Base-by-base conservation (phyloP, 2,329 filamentous ascomycete species). In the Trichoderma simmonsii region DNA sequence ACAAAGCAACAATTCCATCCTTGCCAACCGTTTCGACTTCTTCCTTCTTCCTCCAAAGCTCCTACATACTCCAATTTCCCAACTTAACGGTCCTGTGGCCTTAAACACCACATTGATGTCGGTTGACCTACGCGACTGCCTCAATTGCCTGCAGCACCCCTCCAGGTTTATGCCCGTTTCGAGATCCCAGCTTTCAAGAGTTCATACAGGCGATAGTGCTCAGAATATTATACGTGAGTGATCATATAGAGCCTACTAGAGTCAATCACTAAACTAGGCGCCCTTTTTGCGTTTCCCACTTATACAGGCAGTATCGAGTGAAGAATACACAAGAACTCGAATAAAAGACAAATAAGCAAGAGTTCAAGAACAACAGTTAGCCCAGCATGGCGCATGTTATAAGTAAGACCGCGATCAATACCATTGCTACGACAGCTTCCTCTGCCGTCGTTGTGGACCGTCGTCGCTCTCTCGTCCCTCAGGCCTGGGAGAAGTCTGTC, bases 101-200 rank as follows among this genome's bases (percentile, higher is more conserved):
- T 77, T 77, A 76, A 74, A 82, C 75, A 80, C 84, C 78, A 85
- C 77, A 85, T 87, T 87, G 86, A 88, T 88, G 86, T 88, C 86
- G 85, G 84, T 87, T 86, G 85, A 87, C 82, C 79, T 86, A 76
- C 86, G 86, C 76, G 84, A 83, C 78, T 86, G 85, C 80, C 85
- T 87, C 79, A 84, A 87, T 75, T 88, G 86, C 81, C 83, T 88
- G 78, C 85, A 85, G 78, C 85, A 87, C 80, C 86, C 86, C 73
- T 85, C 84, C 76, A 86, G 86, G 79, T 88, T 87, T 81, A 87
- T 87, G 86, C 83, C 86, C 81, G 81, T 86, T 77, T 87, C 86
- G 77, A 86, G 86, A 85, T 84, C 82, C 72, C 86, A 88, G 75
- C 81, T 87, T 71, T 88, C 86, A 71, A 82, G 81, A 80, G 85